Conservation (phyloP, 176 grass and related monocot genomes). For the Microstegium vimineum region DNA sequence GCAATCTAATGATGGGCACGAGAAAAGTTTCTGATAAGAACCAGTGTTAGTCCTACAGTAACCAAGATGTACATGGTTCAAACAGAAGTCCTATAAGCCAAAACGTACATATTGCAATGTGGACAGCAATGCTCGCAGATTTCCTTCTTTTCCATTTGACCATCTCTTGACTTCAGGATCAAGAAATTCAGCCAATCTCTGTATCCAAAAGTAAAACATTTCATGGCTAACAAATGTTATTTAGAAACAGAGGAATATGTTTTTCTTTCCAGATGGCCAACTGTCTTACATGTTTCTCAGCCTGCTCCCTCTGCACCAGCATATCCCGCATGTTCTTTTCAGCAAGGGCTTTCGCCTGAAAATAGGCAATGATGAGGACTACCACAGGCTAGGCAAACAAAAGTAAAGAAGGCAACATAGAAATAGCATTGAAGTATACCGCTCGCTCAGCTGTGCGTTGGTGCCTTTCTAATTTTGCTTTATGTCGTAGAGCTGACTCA, state of each 20-base stretch:
- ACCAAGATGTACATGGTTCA: constrained; percentile 1
- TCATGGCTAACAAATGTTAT: constrained; percentile 9
- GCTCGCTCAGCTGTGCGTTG: constrained; percentile 84
- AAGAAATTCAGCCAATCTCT: constrained; percentile 94
- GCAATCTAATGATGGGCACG: not conserved
- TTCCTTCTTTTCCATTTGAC: constrained; percentile 99
- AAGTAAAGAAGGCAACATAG: constrained; percentile 26
- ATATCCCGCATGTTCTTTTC: constrained; percentile 93
- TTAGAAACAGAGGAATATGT: not conserved
- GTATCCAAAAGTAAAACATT: constrained; percentile 27
- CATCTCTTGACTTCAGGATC: constrained; percentile 96
- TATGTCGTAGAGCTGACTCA: constrained; percentile 80
- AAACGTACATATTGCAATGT: constrained; percentile 95
- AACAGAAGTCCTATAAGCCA: constrained; percentile 13
- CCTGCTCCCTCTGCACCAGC: constrained; percentile 86
- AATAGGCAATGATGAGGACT: constrained; percentile 30
- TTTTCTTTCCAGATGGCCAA: constrained; percentile 11
- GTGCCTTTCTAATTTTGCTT: constrained; percentile 87
- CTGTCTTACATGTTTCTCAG: constrained; percentile 79
- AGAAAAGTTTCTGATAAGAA: not conserved
- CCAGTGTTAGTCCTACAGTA: not conserved
- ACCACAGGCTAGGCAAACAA: not conserved
- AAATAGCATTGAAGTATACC: constrained; percentile 50
- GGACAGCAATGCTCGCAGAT: constrained; percentile 89
- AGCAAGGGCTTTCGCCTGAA: constrained; percentile 92